Evolutionary conservation across 768 basidiomycete genomes (phyloP), one percentile per base, ranked within the genome.

Genomic region (Podaxis sp.): DNA sequence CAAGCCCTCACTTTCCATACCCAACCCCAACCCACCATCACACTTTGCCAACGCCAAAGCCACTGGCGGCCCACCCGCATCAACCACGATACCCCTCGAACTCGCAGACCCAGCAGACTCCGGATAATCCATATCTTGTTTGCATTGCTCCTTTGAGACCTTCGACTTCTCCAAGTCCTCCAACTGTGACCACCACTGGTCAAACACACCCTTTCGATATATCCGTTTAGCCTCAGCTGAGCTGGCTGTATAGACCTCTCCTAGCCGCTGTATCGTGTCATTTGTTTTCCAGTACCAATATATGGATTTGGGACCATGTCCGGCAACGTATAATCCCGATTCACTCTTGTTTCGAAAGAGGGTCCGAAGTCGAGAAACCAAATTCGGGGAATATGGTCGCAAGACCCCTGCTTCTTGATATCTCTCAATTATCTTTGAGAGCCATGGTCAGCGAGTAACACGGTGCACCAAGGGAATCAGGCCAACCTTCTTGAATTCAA

Each of bases 201-300:
- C 46, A n/a, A 53, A 54, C 6, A 7, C 1, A 2, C 36, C 52
- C n/a, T 54, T 15, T 2, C n/a, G 28, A 37, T 36, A 54, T n/a
- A 20, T 36, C 36, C 10, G 36, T n/a, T 30, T n/a, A 15, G 26
- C 30, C 26, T 58, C 56, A 15, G 26, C 41, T 17, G 33, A 4
- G 15, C 20, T 26, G 2, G 12, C 0, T 0, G 37, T n/a, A 10
- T 30, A 20, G 36, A 60, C 26, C 5, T 37, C 36, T 4, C 36
- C 38, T 44, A 26, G 53, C 4, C 10, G 20, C 3, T 36, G 6
- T 0, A 13, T 10, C 2, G 10, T 7, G 24, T 12, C 2, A 12
- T 52, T 30, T 12, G 53, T 40, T n/a, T 60, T 51, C 59, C 59
- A 60, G 17, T 28, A 44, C 59, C 59, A 60, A 17, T 28, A 60